These are phyloP conservation scores for Erysimum cheiranthoides DNA, from an alignment of 345 rosid species.

Conservation along the genomic window DNA sequence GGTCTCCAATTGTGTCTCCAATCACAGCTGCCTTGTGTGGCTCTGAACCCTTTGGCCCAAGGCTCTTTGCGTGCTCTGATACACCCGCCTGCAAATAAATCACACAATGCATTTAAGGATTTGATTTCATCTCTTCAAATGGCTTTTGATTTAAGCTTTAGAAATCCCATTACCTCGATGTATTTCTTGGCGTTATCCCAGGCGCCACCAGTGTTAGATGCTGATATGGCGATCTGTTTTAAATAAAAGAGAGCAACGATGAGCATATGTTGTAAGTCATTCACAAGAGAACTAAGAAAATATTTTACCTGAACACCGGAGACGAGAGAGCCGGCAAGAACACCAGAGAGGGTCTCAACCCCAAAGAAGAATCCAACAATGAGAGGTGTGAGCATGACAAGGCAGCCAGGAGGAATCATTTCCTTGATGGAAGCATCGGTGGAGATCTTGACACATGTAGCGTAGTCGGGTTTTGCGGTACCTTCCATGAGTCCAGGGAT, in stretches of 20 bases:
- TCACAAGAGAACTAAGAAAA: background rate
- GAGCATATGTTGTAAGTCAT: background rate
- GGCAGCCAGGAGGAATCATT: slow-evolving; percentile 97
- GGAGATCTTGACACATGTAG: slow-evolving; percentile 94
- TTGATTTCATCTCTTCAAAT: slow-evolving; percentile 10
- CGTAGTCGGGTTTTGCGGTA: slow-evolving; percentile 84
- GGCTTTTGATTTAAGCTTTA: background rate
- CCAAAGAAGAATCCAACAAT: slow-evolving; percentile 87
- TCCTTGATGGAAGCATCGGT: slow-evolving; percentile 97
- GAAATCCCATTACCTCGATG: slow-evolving; percentile 68
- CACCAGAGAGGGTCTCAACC: slow-evolving; percentile 89
- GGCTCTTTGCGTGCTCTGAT: slow-evolving; percentile 85
- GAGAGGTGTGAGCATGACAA: slow-evolving; percentile 95
- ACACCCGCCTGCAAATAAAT: slow-evolving; percentile 69
- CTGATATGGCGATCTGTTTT: slow-evolving; percentile 86
- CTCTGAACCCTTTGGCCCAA: slow-evolving; percentile 95
- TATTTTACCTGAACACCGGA: slow-evolving; percentile 90
- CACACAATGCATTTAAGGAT: background rate
- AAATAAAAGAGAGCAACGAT: background rate
- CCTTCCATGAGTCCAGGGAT: slow-evolving; percentile 98
- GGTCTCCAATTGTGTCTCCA: slow-evolving; percentile 96
- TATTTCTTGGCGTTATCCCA: slow-evolving; percentile 99
- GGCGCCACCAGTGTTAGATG: slow-evolving; percentile 98
- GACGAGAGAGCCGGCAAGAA: slow-evolving; percentile 91
- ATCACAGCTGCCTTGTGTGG: slow-evolving; percentile 97